A percentile compares a stretch with the other conserved stretches of the same genome.
These are phyloP conservation scores for Penicillium daleae DNA, from an alignment of 495 filamentous ascomycete genomes.

Conservation along the genomic window DNA sequence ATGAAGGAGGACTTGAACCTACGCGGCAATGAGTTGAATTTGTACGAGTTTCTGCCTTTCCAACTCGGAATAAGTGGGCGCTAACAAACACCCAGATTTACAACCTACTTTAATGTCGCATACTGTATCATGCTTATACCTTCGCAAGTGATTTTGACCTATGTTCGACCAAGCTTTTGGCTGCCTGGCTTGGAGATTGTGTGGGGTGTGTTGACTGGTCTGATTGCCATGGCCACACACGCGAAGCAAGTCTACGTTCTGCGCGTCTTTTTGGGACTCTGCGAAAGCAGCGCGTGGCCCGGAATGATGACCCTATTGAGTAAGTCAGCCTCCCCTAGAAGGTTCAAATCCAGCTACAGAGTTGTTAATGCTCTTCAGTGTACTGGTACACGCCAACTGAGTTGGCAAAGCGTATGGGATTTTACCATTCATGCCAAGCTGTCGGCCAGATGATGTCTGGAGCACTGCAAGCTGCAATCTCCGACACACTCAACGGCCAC, in stretches of 20 bases:
- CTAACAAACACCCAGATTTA: constrained; percentile 32
- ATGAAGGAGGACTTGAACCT: constrained; percentile 45
- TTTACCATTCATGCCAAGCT: constrained; percentile 43
- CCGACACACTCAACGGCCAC: constrained; percentile 55
- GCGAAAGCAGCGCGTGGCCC: constrained; percentile 39
- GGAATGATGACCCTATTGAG: constrained; percentile 41
- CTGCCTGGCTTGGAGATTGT: constrained; percentile 57
- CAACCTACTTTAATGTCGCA: constrained; percentile 59
- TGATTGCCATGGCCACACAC: constrained; percentile 31
- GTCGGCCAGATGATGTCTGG: constrained; percentile 42
- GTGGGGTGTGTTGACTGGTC: constrained; percentile 46
- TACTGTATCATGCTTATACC: constrained; percentile 65
- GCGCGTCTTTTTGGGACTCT: constrained; percentile 37
- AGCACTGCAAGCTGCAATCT: constrained; percentile 39
- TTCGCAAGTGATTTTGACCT: constrained; percentile 57
- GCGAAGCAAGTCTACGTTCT: constrained; percentile 36
- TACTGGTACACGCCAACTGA: constrained; percentile 45
- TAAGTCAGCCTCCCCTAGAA: background rate
- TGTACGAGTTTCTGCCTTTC: constrained; percentile 16
- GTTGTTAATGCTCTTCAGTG: constrained; percentile 21
- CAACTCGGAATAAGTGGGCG: background rate
- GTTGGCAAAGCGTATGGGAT: constrained; percentile 52
- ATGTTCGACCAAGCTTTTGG: constrained; percentile 57
- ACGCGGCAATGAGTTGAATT: constrained; percentile 51
- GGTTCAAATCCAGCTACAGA: background rate